Percentiles rank a stretch among this genome's conserved stretches.
phyloP scores from a whole-genome alignment of 2,329 filamentous ascomycete genomes.

The Beauveria bassiana region DNA sequence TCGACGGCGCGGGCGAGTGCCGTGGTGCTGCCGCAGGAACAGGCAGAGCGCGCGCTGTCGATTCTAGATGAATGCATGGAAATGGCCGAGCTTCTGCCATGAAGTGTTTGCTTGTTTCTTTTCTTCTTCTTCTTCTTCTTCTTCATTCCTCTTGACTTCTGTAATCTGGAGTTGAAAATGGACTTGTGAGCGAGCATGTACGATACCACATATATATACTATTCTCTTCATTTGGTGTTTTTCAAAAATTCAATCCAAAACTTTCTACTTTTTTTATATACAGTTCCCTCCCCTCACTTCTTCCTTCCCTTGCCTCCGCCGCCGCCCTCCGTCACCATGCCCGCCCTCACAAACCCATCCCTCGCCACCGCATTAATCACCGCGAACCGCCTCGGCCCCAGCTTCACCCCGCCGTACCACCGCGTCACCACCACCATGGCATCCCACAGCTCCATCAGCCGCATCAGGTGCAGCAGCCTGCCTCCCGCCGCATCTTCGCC shows the following conservation, averaged over 20 bases:
- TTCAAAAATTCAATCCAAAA: too few species aligned
- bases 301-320: slow-evolving; percentile 38
- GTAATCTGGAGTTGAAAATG: background rate
- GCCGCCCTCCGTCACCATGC: slow-evolving; percentile 50
- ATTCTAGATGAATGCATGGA: slow-evolving; percentile 47
- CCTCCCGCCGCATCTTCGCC: slow-evolving; percentile 89
- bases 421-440: slow-evolving; percentile 86
- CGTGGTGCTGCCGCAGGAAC: slow-evolving; percentile 73
- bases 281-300: slow-evolving; percentile 17
- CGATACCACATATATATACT: slow-evolving; percentile 18
- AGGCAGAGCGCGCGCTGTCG: slow-evolving; percentile 64
- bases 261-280: background rate
- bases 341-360: slow-evolving; percentile 74
- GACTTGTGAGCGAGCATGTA: background rate
- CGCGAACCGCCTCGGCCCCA: slow-evolving; percentile 84
- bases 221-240: too few species aligned
- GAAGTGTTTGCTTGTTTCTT: background rate
- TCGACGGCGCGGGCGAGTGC: slow-evolving; percentile 83
- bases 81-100: slow-evolving; percentile 13
- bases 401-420: slow-evolving; percentile 88
- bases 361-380: slow-evolving; percentile 82
- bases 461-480: slow-evolving; percentile 79
- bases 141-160: background rate
- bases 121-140: background rate
- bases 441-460: slow-evolving; percentile 91